Evolutionary conservation across 805 yeast genomes (phyloP).

Genomic region (Kodamaea kakaduensis): DNA sequence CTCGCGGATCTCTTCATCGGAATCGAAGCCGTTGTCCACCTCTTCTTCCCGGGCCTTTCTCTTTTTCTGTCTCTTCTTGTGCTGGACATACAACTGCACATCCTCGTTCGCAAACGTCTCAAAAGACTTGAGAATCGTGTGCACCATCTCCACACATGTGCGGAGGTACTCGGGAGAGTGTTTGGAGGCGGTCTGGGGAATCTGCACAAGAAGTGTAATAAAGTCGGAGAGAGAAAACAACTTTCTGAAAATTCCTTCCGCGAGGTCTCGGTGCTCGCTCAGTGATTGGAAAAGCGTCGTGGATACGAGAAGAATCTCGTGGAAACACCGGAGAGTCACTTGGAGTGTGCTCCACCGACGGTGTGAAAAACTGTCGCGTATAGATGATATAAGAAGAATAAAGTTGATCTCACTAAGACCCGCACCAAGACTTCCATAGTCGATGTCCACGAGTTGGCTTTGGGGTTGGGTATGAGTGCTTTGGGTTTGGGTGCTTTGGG

Average conservation of each 20-base stretch:
- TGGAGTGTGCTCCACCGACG: constrained; percentile 60
- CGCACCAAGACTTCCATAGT: constrained; percentile 45
- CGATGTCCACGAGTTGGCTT: constrained; percentile 3
- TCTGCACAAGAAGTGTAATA: constrained; percentile 48
- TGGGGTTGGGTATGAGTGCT: not conserved
- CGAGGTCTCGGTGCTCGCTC: constrained; percentile 35
- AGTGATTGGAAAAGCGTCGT: constrained; percentile 39
- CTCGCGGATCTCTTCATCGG: constrained; percentile 18
- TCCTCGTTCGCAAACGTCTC: constrained; percentile 62
- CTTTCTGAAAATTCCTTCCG: constrained; percentile 59
- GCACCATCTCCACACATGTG: constrained; percentile 61
- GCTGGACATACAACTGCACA: constrained; percentile 44
- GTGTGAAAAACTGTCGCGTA: constrained; percentile 38
- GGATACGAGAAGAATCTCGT: constrained; percentile 52
- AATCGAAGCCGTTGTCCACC: constrained; percentile 27
- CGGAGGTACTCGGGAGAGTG: constrained; percentile 61
- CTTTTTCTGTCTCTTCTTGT: constrained; percentile 37
- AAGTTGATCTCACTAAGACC: constrained; percentile 62
- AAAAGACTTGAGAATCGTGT: constrained; percentile 60
- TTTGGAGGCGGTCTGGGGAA: constrained; percentile 62
- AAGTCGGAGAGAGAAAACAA: constrained; percentile 67
- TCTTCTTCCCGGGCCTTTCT: constrained; percentile 20
- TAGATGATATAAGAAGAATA: constrained; percentile 44
- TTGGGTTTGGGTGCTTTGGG: not conserved
- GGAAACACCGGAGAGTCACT: constrained; percentile 64